Base-by-base conservation (phyloP, 352 stramenopile genomes). In the Pythium sukuiense region DNA sequence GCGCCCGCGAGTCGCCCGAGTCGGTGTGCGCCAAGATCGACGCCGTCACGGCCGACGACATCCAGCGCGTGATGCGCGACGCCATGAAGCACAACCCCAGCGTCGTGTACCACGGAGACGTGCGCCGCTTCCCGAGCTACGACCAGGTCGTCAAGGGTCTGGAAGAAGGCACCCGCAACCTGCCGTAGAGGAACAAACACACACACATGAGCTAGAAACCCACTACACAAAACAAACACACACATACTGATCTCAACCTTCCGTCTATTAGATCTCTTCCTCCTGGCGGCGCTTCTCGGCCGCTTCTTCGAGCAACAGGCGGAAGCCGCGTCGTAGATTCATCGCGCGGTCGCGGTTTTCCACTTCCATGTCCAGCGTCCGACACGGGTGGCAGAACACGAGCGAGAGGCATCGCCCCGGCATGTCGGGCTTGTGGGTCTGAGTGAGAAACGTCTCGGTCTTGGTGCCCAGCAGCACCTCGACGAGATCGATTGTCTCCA, bases 1-100 rank as follows among this genome's bases (percentile, higher is more conserved):
- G 96, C 24, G 76, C 90, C 54, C 83, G 95, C 46, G 90, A 99
- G 75, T 90, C 87, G 63, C 88, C 90, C n/a, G 82, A 89, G 63
- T 79, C 76, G 18, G 87, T 97, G 18, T 95, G 85, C 66, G 76
- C 76, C 58, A 95, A 96, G 79, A 97, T 97, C 65, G 87, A 97
- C 63, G 69, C 78, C 30, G 87, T 97, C 59, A 96, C 87, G 58
- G 76, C 83, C n/a, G 80, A 81, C 32, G 91, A 96, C 70, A 65
- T 97, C 35, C 82, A 95, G 80, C 80, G 88, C 66, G 80, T 96
- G 9, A 76, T 95, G 62, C 75, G 82, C 41, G 61, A 83, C 24
- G 85, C 86, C 46, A 89, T 97, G 81, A 64, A 88, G 56, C 77
- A 87, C 57, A 77, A 80, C 41, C 89, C 88, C 7, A 95, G 83